Conservation (phyloP, 2,329 filamentous ascomycete genomes). For the Phaeophleospora eucalypticola region DNA sequence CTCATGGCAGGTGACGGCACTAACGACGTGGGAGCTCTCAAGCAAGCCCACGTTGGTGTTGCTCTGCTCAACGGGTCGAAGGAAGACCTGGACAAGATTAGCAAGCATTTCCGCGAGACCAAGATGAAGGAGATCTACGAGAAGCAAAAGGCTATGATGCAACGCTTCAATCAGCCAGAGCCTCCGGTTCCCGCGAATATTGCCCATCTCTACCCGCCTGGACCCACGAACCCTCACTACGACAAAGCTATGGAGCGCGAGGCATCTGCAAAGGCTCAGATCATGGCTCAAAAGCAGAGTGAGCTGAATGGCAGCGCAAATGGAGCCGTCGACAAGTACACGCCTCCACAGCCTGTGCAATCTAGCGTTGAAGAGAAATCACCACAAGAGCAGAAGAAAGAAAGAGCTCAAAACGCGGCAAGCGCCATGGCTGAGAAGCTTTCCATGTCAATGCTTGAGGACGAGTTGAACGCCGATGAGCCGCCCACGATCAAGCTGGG, state of each 20-base stretch:
- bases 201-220: slow-evolving; percentile 89
- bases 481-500: slow-evolving; percentile 95
- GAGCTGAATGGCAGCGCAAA: slow-evolving; percentile 41
- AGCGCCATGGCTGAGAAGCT: slow-evolving; percentile 80
- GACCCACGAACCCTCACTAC: slow-evolving; percentile 88
- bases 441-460: slow-evolving; percentile 82
- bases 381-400: slow-evolving; percentile 51
- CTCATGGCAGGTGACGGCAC: slow-evolving; percentile 98
- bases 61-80: slow-evolving; percentile 91
- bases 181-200: slow-evolving; percentile 92
- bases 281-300: slow-evolving; percentile 43
- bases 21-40: slow-evolving; percentile 94
- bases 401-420: slow-evolving; percentile 64
- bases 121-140: slow-evolving; percentile 99
- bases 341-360: slow-evolving; percentile 18
- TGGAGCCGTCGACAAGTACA: slow-evolving; percentile 23
- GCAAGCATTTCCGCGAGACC: slow-evolving; percentile 86
- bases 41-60: slow-evolving; percentile 96
- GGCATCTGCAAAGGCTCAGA: slow-evolving; percentile 69
- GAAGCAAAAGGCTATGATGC: slow-evolving; percentile 89
- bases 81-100: slow-evolving; percentile 85
- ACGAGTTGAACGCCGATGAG: slow-evolving; percentile 80
- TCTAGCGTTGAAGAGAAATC: slow-evolving; percentile 20
- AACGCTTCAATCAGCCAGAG: slow-evolving; percentile 85
- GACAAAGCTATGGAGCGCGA: slow-evolving; percentile 87